Evolutionary conservation across 164 flowering plant genomes (phyloP).

Genomic region (Macadamia tetraphylla): DNA sequence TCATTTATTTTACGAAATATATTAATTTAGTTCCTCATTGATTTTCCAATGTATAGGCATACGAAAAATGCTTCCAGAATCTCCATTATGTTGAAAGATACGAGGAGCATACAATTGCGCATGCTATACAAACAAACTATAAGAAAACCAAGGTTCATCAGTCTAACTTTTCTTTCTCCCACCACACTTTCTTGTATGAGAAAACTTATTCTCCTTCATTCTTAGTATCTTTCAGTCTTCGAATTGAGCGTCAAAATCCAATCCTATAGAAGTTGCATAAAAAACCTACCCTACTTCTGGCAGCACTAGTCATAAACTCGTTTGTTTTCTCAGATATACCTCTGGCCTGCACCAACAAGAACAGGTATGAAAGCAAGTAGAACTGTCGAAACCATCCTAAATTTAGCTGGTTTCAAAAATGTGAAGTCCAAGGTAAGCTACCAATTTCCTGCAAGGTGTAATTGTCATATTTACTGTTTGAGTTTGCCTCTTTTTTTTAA

Average conservation of each 20-base stretch:
- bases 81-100: slow-evolving; percentile 80
- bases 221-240: not conserved
- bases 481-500: not conserved
- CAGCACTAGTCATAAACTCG: not conserved
- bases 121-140: slow-evolving; percentile 72
- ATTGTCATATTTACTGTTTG: not conserved
- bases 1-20: too few relatives aligned
- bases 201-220: not conserved
- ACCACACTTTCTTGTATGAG: too few relatives aligned
- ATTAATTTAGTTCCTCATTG: not conserved
- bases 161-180: not conserved
- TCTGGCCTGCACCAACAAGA: slow-evolving; percentile 83
- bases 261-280: not conserved
- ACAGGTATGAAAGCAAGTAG: slow-evolving; percentile 86
- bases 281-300: not conserved
- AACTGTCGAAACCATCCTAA: slow-evolving; percentile 60
- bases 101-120: slow-evolving; percentile 92
- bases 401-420: slow-evolving; percentile 84
- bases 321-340: slow-evolving; percentile 51
- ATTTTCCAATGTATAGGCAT: slow-evolving; percentile 46
- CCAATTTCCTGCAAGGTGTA: too few relatives aligned
- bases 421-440: slow-evolving; percentile 80
- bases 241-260: not conserved
- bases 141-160: slow-evolving; percentile 81
- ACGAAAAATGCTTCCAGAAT: slow-evolving; percentile 93